A percentile compares a stretch with the other conserved stretches of the same genome.
Conservation (phyloP, 345 rosid genomes). For the Populus tremula region DNA sequence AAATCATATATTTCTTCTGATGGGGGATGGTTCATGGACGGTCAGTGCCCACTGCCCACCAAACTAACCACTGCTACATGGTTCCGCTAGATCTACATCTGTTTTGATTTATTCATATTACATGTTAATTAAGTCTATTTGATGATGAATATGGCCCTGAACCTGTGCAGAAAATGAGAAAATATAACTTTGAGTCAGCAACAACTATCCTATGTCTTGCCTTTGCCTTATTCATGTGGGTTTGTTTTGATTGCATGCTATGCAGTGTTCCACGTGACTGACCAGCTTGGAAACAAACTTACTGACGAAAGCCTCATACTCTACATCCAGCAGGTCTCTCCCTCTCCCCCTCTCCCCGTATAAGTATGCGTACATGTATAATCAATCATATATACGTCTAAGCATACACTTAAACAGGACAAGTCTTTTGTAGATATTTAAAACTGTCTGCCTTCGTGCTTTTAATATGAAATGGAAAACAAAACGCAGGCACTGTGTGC, state of each 20-base stretch:
- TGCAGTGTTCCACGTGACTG: conserved; percentile 79
- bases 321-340: conserved; percentile 60
- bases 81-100: too few relatives aligned
- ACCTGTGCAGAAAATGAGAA: too few relatives aligned
- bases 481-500: conserved; percentile 59
- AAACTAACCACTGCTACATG: neutral
- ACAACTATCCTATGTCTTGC: neutral
- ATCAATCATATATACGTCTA: too few relatives aligned
- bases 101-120: too few relatives aligned
- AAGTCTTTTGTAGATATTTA: neutral
- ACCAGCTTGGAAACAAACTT: conserved; percentile 67
- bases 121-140: too few relatives aligned
- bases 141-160: too few relatives aligned
- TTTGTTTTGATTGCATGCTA: conserved; percentile 15
- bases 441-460: too few relatives aligned
- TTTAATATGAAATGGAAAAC: neutral
- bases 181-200: conserved; percentile 13
- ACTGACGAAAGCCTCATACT: conserved; percentile 57
- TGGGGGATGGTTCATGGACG: conserved; percentile 98
- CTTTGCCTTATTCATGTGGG: conserved; percentile 7
- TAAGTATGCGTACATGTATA: too few relatives aligned
- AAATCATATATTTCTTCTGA: conserved; percentile 92
- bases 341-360: neutral
- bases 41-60: conserved; percentile 34
- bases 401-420: neutral